These are phyloP conservation scores for Collybiopsis confluens DNA, from an alignment of 768 basidiomycete genomes.

Conservation along the genomic window DNA sequence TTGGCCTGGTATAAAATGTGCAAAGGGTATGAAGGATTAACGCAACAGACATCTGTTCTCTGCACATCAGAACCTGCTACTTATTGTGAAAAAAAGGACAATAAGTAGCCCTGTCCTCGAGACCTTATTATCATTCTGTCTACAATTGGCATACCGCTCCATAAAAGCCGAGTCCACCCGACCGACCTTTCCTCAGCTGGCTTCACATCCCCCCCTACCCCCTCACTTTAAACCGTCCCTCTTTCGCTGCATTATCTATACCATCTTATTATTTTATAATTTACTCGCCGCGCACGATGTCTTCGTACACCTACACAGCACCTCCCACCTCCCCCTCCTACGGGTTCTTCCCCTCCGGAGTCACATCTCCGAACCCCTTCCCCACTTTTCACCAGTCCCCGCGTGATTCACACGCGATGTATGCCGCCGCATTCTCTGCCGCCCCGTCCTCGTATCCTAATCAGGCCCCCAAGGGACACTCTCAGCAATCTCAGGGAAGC, in stretches of 20 bases:
- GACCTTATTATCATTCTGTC: conserved; percentile 4
- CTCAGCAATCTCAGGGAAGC: conserved; percentile 21
- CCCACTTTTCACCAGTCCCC: conserved; percentile 54
- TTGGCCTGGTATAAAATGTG: conserved; percentile 1
- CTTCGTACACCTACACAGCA: conserved; percentile 39
- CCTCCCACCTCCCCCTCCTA: conserved; percentile 50
- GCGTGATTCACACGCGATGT: conserved; percentile 57
- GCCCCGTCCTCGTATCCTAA: conserved; percentile 17
- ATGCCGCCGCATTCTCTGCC: conserved; percentile 38
- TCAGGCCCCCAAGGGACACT: conserved; percentile 14
- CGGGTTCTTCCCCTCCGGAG: conserved; percentile 56
- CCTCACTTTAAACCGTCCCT: background rate
- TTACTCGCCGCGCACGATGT: conserved; percentile 29
- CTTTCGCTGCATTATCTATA: background rate
- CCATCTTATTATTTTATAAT: background rate
- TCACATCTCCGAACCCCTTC: conserved; percentile 57
- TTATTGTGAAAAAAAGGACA: no score
- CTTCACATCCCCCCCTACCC: background rate
- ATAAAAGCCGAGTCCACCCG: background rate
- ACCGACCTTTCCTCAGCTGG: background rate
- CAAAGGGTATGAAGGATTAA: background rate
- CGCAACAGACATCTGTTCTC: background rate
- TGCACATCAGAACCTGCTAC: background rate
- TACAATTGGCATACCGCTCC: background rate
- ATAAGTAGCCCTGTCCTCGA: background rate